phyloP scores from a whole-genome alignment of 2,329 filamentous ascomycete species.

The Acrocalymma vagum region DNA sequence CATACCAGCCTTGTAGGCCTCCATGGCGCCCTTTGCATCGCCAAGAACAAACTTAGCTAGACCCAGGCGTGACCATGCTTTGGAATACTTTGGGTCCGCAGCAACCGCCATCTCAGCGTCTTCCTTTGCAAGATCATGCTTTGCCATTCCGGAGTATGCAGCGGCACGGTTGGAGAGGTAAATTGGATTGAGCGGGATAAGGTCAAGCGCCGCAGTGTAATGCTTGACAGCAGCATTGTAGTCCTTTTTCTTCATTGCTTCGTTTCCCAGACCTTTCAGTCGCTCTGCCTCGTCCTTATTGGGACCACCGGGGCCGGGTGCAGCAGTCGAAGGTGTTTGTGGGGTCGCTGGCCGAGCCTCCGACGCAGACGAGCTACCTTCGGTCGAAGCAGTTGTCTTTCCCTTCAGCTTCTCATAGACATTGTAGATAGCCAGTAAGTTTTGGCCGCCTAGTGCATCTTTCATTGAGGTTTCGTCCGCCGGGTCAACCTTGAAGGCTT shows the following conservation, averaged over 20 bases:
- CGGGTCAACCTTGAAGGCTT: conserved; percentile 95
- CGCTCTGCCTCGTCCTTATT: conserved; percentile 83
- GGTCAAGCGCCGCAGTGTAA: conserved; percentile 85
- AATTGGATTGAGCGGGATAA: conserved; percentile 88
- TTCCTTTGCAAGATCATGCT: conserved; percentile 83
- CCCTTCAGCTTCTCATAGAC: conserved; percentile 95
- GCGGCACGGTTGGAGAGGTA: conserved; percentile 98
- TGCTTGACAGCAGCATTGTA: conserved; percentile 82
- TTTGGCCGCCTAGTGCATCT: conserved; percentile 84
- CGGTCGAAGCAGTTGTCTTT: conserved; percentile 60
- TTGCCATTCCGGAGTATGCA: conserved; percentile 83
- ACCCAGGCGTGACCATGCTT: conserved; percentile 94
- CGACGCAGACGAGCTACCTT: conserved; percentile 51
- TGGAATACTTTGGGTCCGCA: conserved; percentile 92
- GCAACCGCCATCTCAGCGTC: conserved; percentile 92
- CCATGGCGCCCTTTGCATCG: conserved; percentile 90
- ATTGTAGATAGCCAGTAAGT: conserved; percentile 88
- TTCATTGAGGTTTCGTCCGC: conserved; percentile 74
- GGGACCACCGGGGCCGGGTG: conserved; percentile 53
- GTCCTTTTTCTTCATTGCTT: conserved; percentile 94
- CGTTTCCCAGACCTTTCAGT: conserved; percentile 90
- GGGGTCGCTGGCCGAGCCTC: conserved; percentile 52
- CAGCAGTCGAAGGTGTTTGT: conserved; percentile 38
- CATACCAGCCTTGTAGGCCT: conserved; percentile 92
- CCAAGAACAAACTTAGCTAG: conserved; percentile 91